Percentiles rank a stretch among this genome's conserved stretches.
These are phyloP conservation scores for Sporothrix sp. DNA, from an alignment of 2,329 filamentous ascomycete species.

Conservation along the genomic window DNA sequence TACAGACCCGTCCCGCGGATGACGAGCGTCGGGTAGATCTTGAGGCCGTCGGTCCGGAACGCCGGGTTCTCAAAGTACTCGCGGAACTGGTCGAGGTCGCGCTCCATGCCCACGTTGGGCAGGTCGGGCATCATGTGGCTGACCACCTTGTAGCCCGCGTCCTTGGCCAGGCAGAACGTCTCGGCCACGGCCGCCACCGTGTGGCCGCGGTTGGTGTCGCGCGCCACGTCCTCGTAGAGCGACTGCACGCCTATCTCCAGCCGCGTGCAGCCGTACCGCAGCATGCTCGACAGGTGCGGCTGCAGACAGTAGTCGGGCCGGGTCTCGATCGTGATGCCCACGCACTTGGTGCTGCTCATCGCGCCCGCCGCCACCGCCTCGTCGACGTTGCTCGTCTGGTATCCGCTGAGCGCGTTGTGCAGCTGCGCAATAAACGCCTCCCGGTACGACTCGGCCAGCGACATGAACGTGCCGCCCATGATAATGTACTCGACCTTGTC, in stretches of 20 bases:
- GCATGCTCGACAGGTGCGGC: conserved; percentile 90
- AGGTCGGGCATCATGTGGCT: conserved; percentile 99
- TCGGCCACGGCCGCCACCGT: conserved; percentile 92
- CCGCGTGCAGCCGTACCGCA: conserved; percentile 93
- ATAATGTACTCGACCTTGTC: conserved; percentile 99
- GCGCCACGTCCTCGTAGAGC: conserved; percentile 94
- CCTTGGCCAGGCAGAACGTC: conserved; percentile 94
- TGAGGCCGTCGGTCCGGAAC: conserved; percentile 92
- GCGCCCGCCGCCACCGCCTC: conserved; percentile 90
- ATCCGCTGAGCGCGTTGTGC: conserved; percentile 93
- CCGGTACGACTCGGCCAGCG: conserved; percentile 75
- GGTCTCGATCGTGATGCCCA: conserved; percentile 97
- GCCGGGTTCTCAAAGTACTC: conserved; percentile 97
- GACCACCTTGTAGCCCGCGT: conserved; percentile 97
- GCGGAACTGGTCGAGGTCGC: conserved; percentile 90
- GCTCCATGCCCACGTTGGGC: conserved; percentile 96
- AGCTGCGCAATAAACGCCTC: conserved; percentile 92
- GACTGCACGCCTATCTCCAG: conserved; percentile 94
- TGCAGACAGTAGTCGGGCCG: conserved; percentile 93
- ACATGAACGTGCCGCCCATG: conserved; percentile 99
- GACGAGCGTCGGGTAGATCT: conserved; percentile 96
- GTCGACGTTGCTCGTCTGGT: conserved; percentile 87
- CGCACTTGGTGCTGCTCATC: conserved; percentile 93
- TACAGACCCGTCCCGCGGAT: conserved; percentile 95
- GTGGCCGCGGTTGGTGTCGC: conserved; percentile 93